phyloP scores from a whole-genome alignment of 2,329 filamentous ascomycete genomes.

The Berkeleyomyces rouxiae region DNA sequence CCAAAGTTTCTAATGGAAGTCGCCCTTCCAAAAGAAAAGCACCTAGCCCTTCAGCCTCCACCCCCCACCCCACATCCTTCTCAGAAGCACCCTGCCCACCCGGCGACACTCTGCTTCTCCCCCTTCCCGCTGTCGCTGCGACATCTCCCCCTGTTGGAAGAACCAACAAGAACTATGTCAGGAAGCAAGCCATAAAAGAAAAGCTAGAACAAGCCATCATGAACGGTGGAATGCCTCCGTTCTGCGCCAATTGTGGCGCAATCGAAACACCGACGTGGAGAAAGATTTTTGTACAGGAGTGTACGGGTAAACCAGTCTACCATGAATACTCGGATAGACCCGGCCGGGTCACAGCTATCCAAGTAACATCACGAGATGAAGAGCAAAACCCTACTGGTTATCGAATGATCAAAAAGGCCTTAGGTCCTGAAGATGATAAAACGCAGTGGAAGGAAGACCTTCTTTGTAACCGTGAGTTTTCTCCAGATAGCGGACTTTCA shows the following conservation, averaged over 20 bases:
- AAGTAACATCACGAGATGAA: slow-evolving; percentile 45
- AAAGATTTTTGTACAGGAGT: slow-evolving; percentile 70
- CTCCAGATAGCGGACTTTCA: slow-evolving; percentile 13
- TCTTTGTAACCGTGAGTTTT: slow-evolving; percentile 68
- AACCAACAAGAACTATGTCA: slow-evolving; percentile 46
- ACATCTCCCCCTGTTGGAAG: slow-evolving; percentile 24
- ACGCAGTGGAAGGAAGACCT: slow-evolving; percentile 52
- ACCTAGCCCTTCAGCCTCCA: slow-evolving; percentile 19
- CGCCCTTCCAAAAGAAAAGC: slow-evolving; percentile 2
- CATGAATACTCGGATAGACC: slow-evolving; percentile 58
- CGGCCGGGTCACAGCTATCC: slow-evolving; percentile 58
- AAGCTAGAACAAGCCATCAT: slow-evolving; percentile 47
- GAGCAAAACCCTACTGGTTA: slow-evolving; percentile 48
- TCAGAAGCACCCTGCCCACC: slow-evolving; percentile 27
- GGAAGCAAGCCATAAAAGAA: slow-evolving; percentile 45
- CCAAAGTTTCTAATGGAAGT: neutral
- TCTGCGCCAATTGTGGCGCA: slow-evolving; percentile 81
- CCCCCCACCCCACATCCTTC: slow-evolving; percentile 25
- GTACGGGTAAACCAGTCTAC: slow-evolving; percentile 51
- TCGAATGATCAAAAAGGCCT: slow-evolving; percentile 61
- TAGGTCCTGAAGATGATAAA: slow-evolving; percentile 46
- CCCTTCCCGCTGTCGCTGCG: slow-evolving; percentile 18
- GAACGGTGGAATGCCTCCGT: slow-evolving; percentile 73
- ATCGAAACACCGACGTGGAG: slow-evolving; percentile 96
- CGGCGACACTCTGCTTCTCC: slow-evolving; percentile 25